A percentile compares a stretch with the other conserved stretches of the same genome.
These are phyloP conservation scores for Carallia brachiata DNA, from an alignment of 345 rosid genomes.

Conservation along the genomic window DNA sequence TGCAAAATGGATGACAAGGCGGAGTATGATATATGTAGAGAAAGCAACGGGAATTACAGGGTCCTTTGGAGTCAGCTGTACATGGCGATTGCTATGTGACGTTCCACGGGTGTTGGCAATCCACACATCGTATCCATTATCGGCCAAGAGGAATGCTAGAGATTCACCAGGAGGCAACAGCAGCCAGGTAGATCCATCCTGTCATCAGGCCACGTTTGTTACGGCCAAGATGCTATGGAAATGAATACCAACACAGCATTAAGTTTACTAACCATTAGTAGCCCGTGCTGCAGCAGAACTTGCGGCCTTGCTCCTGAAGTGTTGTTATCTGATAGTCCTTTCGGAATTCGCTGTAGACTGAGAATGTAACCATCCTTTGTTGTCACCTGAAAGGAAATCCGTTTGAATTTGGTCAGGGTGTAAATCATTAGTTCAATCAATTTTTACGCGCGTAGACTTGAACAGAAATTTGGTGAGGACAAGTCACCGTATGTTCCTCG, in stretches of 20 bases:
- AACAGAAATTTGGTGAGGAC: too few relatives aligned
- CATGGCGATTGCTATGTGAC: constrained; percentile 37
- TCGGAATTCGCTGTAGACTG: constrained; percentile 53
- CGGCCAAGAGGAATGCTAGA: constrained; percentile 47
- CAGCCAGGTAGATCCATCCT: constrained; percentile 54
- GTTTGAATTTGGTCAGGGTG: background rate
- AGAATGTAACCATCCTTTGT: constrained; percentile 56
- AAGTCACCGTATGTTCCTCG: constrained; percentile 16
- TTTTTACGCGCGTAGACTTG: too few relatives aligned
- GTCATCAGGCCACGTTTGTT: constrained; percentile 11
- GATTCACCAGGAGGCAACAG: constrained; percentile 39
- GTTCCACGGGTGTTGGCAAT: constrained; percentile 52
- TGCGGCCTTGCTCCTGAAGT: constrained; percentile 28
- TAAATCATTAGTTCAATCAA: background rate
- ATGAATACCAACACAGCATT: background rate
- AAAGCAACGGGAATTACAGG: background rate
- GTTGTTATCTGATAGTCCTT: constrained; percentile 28
- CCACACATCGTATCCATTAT: constrained; percentile 51
- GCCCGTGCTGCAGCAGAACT: constrained; percentile 54
- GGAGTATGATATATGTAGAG: background rate
- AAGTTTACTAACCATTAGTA: constrained; percentile 35
- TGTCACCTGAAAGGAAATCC: constrained; percentile 39
- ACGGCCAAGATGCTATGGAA: background rate
- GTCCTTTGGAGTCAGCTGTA: constrained; percentile 24
- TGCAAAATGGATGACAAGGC: background rate